Percentiles rank a stretch among this genome's conserved stretches.
These are phyloP conservation scores for Trametes sanguinea DNA, from an alignment of 768 basidiomycete genomes.

Conservation along the genomic window DNA sequence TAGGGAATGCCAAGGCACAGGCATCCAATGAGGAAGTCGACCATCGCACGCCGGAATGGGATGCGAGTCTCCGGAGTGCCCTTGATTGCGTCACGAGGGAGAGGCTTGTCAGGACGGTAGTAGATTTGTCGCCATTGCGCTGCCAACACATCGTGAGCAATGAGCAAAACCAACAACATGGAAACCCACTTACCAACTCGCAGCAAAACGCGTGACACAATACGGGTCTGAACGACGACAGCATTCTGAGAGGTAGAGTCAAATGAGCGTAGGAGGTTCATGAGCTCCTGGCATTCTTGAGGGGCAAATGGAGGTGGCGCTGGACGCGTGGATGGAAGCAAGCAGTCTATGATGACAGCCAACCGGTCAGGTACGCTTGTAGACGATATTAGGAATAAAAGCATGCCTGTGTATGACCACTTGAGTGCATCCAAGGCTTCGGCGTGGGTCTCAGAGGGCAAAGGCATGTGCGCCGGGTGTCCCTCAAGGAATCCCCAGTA, in stretches of 20 bases:
- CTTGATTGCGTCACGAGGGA: slow-evolving; percentile 53
- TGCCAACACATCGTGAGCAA: slow-evolving; percentile 24
- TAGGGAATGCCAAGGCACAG: slow-evolving; percentile 81
- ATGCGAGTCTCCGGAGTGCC: slow-evolving; percentile 35
- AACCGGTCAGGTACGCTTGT: background rate
- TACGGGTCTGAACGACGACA: slow-evolving; percentile 55
- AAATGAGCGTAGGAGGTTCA: slow-evolving; percentile 55
- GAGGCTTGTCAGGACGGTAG: slow-evolving; percentile 68
- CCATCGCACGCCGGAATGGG: slow-evolving; percentile 48
- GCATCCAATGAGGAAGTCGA: slow-evolving; percentile 61
- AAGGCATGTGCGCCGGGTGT: slow-evolving; percentile 70
- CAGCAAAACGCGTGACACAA: slow-evolving; percentile 67
- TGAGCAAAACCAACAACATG: background rate
- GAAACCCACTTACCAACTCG: slow-evolving; percentile 56
- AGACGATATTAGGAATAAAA: slow-evolving; percentile 24
- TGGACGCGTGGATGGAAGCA: slow-evolving; percentile 60
- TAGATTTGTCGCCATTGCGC: slow-evolving; percentile 72
- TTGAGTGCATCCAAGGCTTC: slow-evolving; percentile 78
- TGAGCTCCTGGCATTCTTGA: slow-evolving; percentile 77
- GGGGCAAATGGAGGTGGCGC: slow-evolving; percentile 70
- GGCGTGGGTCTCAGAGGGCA: slow-evolving; percentile 55
- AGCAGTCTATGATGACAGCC: slow-evolving; percentile 50
- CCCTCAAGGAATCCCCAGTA: slow-evolving; percentile 83
- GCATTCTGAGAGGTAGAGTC: slow-evolving; percentile 46
- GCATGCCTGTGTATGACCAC: slow-evolving; percentile 72